Conservation (phyloP, 108 stramenopile species). For the Cyclotella sp. region DNA sequence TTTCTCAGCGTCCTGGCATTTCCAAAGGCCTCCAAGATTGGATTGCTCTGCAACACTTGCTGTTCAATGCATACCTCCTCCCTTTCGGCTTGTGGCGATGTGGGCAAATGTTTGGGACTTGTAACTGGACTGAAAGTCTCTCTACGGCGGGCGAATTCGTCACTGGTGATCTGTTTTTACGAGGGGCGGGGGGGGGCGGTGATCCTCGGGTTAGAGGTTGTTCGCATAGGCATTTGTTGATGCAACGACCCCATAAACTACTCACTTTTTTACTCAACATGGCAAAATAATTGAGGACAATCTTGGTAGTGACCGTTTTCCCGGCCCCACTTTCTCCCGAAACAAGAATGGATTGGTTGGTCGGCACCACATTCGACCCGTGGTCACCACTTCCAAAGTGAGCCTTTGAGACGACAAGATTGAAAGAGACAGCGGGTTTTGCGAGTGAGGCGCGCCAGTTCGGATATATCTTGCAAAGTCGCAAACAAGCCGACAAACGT, state of each 20-base stretch:
- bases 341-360: constrained; percentile 93
- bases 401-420: not conserved
- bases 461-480: no score
- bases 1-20: constrained; percentile 96
- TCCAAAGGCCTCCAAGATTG: constrained; percentile 96
- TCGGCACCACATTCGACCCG: constrained; percentile 29
- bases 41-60: constrained; percentile 92
- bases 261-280: constrained; percentile 69
- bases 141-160: constrained; percentile 20
- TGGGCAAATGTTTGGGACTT: constrained; percentile 5
- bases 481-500: no score
- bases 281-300: constrained; percentile 92
- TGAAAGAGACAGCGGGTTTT: no score
- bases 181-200: not conserved
- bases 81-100: not conserved
- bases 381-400: constrained; percentile 9
- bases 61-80: constrained; percentile 76
- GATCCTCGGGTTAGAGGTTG: not conserved
- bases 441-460: no score
- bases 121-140: constrained; percentile 9
- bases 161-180: constrained; percentile 5
- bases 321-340: constrained; percentile 95
- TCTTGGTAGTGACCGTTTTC: constrained; percentile 98
- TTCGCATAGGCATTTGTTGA: not conserved
- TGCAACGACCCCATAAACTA: not conserved